Percentiles rank a stretch among this genome's conserved stretches.
Conservation (phyloP, 805 yeast genomes). For the Sugiyamaella floridensis region DNA sequence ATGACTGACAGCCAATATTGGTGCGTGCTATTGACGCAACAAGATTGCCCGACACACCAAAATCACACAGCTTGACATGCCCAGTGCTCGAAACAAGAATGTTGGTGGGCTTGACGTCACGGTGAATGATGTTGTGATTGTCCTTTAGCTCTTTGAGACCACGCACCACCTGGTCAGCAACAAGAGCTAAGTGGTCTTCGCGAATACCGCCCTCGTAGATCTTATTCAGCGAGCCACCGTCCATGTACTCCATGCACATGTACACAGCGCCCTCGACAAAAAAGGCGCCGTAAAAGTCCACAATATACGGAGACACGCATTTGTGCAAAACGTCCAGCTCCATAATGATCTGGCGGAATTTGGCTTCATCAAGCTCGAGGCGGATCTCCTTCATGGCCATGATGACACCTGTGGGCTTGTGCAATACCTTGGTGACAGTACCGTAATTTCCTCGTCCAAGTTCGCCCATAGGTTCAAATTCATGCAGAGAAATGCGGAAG, state of each 20-base stretch:
- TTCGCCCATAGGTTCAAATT: constrained; percentile 64
- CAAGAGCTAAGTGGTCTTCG: constrained; percentile 73
- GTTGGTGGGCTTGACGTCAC: constrained; percentile 96
- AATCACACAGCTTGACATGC: constrained; percentile 87
- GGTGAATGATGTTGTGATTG: constrained; percentile 82
- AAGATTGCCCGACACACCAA: constrained; percentile 91
- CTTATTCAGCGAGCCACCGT: constrained; percentile 89
- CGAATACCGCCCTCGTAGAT: constrained; percentile 71
- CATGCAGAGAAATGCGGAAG: constrained; percentile 79
- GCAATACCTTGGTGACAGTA: constrained; percentile 85
- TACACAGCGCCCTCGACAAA: constrained; percentile 97
- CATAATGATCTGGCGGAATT: constrained; percentile 91
- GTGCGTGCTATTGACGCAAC: constrained; percentile 94
- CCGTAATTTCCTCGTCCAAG: constrained; percentile 96
- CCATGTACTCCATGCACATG: constrained; percentile 98
- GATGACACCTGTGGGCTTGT: constrained; percentile 81
- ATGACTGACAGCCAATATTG: constrained; percentile 94
- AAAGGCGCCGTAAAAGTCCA: constrained; percentile 95
- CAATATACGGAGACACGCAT: constrained; percentile 84
- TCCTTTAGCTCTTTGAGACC: constrained; percentile 85
- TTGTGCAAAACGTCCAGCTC: constrained; percentile 90
- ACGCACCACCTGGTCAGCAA: constrained; percentile 68
- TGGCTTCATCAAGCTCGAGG: constrained; percentile 86
- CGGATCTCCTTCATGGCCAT: constrained; percentile 99
- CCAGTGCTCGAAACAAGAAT: constrained; percentile 77